Conservation (phyloP, 495 filamentous ascomycete genomes). For the Rhizodiscina lignyota region DNA sequence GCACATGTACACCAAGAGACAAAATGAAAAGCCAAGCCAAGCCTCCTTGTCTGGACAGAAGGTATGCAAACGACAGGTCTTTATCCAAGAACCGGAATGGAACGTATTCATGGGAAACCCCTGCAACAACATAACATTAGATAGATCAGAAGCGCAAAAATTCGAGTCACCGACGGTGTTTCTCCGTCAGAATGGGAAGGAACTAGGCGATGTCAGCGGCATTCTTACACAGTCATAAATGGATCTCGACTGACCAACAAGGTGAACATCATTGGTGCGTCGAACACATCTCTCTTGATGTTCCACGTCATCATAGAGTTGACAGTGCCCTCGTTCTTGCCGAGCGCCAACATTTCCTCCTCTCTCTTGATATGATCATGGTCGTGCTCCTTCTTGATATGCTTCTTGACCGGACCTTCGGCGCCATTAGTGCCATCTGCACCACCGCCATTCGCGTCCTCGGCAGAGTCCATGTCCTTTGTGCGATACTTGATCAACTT, state of each 20-base stretch:
- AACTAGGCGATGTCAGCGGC: background rate
- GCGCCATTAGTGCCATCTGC: slow-evolving; percentile 1
- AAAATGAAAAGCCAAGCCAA: too few species aligned
- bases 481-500: slow-evolving; percentile 83
- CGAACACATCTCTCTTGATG: slow-evolving; percentile 90
- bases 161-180: too few species aligned
- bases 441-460: slow-evolving; percentile 6
- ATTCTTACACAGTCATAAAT: slow-evolving; percentile 58
- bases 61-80: too few species aligned
- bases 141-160: too few species aligned
- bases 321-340: slow-evolving; percentile 77
- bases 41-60: too few species aligned
- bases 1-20: too few species aligned
- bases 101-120: too few species aligned
- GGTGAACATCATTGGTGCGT: slow-evolving; percentile 99
- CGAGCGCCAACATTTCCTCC: slow-evolving; percentile 53
- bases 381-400: background rate
- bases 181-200: slow-evolving; percentile 9
- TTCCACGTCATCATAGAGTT: slow-evolving; percentile 94
- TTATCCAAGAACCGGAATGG: too few species aligned
- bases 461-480: slow-evolving; percentile 31
- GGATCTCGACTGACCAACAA: too few species aligned
- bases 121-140: too few species aligned
- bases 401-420: background rate
- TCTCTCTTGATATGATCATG: slow-evolving; percentile 45